Evolutionary conservation across 306 rosid genomes (phyloP), one percentile per base, ranked within the genome.

Genomic region (Rosa chinensis): DNA sequence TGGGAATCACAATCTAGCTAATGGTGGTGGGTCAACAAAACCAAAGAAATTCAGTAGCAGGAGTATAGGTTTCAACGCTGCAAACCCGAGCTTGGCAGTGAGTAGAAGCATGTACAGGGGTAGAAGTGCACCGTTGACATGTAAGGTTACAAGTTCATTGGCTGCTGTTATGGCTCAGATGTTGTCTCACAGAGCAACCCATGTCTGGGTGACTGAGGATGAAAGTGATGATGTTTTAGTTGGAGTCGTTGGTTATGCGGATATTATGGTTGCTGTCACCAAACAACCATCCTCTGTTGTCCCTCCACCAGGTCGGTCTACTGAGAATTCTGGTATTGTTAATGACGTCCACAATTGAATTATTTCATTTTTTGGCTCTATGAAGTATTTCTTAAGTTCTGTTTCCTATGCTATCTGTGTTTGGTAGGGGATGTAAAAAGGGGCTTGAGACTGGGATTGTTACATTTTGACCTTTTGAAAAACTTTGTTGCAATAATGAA

Each of bases 141-240:
- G 98, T 84, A 96, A 85, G 84, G 82, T 91, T 42, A 90, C 98
- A 3, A 95, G 94, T 87, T 96, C 99, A 70, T 79, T 96, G 87
- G 98, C 99, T 21, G 94, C 99, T 13, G 99, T 93, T n/a, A 83
- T 96, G 98, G 99, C 99, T 81, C 99, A 96, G 88, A 90, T 96
- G 98, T 88, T 96, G 73, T 96, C 99, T 11, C 99, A 95, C 77
- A 84, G 98, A 73, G 99, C 94, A 66, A 90, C 96, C 78, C 99
- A 91, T 77, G 94, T 95, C 17, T 95, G 99, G 98, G 98, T 93
- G 75, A 88, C 92, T 0, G 93, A 92, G 79, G 92, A 91, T 66
- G 95, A 89, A 32, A 82, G 80, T 35, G 98, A 95, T 0, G 97
- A 95, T 48, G 73, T 91, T 72, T 69, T 95, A 39, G 97, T 96